Percentiles rank a stretch among this genome's conserved stretches.
Evolutionary conservation across 768 basidiomycete species (phyloP).

Genomic region (Candolleomyces efflorescens): DNA sequence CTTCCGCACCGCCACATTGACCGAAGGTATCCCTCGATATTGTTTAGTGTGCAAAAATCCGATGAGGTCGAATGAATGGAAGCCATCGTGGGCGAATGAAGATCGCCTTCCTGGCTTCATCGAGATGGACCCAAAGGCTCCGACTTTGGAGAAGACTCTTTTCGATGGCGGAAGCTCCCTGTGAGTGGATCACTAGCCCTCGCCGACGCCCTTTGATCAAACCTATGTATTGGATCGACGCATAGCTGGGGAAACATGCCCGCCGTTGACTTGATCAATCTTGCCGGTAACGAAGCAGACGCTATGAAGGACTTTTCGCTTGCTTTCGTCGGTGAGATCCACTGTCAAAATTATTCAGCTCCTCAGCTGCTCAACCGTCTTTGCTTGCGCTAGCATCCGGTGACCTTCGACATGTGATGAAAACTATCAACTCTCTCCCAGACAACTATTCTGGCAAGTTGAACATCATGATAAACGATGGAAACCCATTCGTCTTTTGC

Average conservation of each 20-base stretch:
- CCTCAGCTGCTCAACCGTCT: not conserved
- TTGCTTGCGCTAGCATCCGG: slow-evolving; percentile 33
- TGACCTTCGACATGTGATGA: slow-evolving; percentile 41
- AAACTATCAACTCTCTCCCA: slow-evolving; percentile 40
- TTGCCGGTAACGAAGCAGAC: not conserved
- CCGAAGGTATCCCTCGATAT: not conserved
- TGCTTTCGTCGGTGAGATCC: not conserved
- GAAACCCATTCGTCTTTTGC: slow-evolving; percentile 18
- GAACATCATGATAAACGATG: slow-evolving; percentile 40
- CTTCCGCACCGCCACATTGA: too few species aligned
- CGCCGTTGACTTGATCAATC: not conserved
- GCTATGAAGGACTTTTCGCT: not conserved
- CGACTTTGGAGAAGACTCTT: not conserved
- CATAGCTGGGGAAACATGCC: not conserved
- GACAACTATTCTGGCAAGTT: slow-evolving; percentile 34
- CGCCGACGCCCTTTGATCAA: not conserved
- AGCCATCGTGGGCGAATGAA: not conserved
- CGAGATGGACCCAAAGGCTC: not conserved
- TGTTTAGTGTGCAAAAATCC: not conserved
- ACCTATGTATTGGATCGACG: not conserved
- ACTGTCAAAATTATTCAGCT: not conserved
- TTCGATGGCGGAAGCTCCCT: not conserved
- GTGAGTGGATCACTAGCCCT: not conserved
- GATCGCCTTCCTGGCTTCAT: not conserved
- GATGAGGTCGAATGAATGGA: not conserved